Conservation (phyloP, 1,284 basidiomycete genomes). For the Cutaneotrichosporon cyanovorans region DNA sequence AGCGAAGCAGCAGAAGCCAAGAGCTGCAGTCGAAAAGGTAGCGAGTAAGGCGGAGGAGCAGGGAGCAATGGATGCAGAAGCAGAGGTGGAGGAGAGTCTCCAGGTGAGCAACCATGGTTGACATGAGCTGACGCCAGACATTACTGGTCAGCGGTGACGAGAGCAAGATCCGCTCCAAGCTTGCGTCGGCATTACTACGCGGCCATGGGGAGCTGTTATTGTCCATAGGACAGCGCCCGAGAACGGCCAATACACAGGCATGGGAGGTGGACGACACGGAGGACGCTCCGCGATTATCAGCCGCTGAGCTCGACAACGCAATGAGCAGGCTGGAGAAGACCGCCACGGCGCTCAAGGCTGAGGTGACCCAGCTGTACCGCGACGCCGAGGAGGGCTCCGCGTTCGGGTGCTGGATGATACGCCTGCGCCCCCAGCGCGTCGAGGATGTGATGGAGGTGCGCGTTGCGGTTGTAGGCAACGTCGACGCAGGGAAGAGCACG, state of each 20-base stretch:
- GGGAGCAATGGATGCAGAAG: constrained; percentile 21
- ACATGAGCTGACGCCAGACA: constrained; percentile 19
- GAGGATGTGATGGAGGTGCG: constrained; percentile 67
- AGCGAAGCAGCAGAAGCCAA: constrained; percentile 26
- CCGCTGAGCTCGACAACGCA: constrained; percentile 20
- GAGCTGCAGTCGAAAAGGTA: constrained; percentile 2
- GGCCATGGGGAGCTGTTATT: constrained; percentile 42
- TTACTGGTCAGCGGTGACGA: constrained; percentile 24
- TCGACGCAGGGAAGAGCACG: constrained; percentile 80
- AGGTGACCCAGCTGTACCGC: constrained; percentile 38
- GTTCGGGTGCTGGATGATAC: constrained; percentile 39
- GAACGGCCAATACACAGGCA: too few species aligned
- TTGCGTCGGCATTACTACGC: constrained; percentile 31
- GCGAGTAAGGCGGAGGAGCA: constrained; percentile 18
- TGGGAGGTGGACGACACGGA: too few species aligned
- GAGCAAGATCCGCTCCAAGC: constrained; percentile 28
- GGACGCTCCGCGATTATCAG: constrained; percentile 12
- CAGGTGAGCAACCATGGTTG: constrained; percentile 25
- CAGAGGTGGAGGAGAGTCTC: constrained; percentile 21
- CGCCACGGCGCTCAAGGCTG: constrained; percentile 26
- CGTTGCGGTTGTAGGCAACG: constrained; percentile 89
- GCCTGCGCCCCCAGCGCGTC: constrained; percentile 38
- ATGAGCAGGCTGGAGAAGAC: constrained; percentile 23
- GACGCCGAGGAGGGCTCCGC: constrained; percentile 7
- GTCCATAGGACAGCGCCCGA: constrained; percentile 38